Evolutionary conservation across 495 filamentous ascomycete genomes (phyloP), one percentile per base, ranked within the genome.

Genomic region (Hypoxylon rickii): DNA sequence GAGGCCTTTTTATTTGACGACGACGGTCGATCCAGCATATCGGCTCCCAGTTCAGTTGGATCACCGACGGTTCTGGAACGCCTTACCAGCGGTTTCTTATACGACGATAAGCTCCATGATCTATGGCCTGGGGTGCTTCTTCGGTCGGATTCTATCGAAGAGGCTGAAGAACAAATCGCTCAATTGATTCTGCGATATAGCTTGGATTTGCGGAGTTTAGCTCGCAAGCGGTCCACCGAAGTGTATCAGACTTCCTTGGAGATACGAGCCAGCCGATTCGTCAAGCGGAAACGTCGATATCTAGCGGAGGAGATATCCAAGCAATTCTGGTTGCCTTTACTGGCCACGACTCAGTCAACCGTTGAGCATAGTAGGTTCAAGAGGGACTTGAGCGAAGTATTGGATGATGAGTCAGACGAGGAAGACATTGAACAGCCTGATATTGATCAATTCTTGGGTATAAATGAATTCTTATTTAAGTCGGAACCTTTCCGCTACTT

Each of bases 61-160:
- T 43, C 39, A 3, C 12, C 18, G 12, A 44, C 29, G 19, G 38
- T 31, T 24, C n/a, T 43, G 12, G 26, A 43, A 10, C 26, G 12
- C n/a, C 29, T 51, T 18, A 44, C 48, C 5, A 19, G 44, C 3
- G 19, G 29, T 7, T 51, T 44, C 18, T 13, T 43, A 36, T 36
- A 51, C 13, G 39, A 51, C 13, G 2, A 7, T 15, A 43, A 26
- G 15, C 39, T 51, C 2, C 29, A 43, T 4, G 17, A 51, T 17
- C n/a, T 51, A 26, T 51, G 29, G 39, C 39, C 26, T n/a, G 38
- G 44, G 31, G 6, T 43, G 24, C 32, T 43, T 13, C 39, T 34
- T 12, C 26, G 48, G 34, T 33, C 16, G 1, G 2, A 3, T 5
- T 43, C 48, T 8, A 7, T 18, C 4, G 19, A 8, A 26, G 18